A percentile compares a stretch with the other conserved stretches of the same genome.
These are phyloP conservation scores for Tuber indicum DNA, from an alignment of 495 filamentous ascomycete genomes.

Conservation along the genomic window DNA sequence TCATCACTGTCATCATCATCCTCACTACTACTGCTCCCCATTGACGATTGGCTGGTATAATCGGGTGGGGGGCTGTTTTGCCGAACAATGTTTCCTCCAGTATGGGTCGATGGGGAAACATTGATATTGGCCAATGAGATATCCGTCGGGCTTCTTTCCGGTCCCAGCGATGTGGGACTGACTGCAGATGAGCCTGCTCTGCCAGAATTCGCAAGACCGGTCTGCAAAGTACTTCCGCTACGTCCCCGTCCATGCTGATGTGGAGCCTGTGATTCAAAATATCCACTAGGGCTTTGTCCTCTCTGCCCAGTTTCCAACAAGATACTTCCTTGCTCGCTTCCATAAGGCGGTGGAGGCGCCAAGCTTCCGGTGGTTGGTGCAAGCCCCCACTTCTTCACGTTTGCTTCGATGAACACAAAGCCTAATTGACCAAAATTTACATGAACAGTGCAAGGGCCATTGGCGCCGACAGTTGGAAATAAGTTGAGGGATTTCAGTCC, in stretches of 20 bases:
- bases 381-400: slow-evolving; percentile 98
- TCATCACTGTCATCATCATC: slow-evolving; percentile 31
- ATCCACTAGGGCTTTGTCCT: slow-evolving; percentile 41
- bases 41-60: slow-evolving; percentile 29
- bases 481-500: slow-evolving; percentile 91
- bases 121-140: slow-evolving; percentile 74
- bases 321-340: slow-evolving; percentile 91
- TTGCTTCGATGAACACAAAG: slow-evolving; percentile 97
- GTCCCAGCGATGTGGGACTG: slow-evolving; percentile 74
- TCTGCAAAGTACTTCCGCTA: slow-evolving; percentile 48
- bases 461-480: slow-evolving; percentile 91
- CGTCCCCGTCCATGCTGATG: slow-evolving; percentile 49
- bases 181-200: slow-evolving; percentile 16
- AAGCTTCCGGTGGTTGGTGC: slow-evolving; percentile 93
- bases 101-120: slow-evolving; percentile 20
- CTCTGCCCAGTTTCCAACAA: slow-evolving; percentile 58
- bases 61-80: slow-evolving; percentile 33
- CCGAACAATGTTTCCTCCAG: slow-evolving; percentile 9
- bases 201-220: slow-evolving; percentile 13
- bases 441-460: slow-evolving; percentile 83
- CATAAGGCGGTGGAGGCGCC: slow-evolving; percentile 92
- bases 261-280: slow-evolving; percentile 45
- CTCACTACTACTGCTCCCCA: slow-evolving; percentile 20
- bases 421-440: slow-evolving; percentile 97
- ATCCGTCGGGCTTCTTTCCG: slow-evolving; percentile 85